Percentiles rank a stretch among this genome's conserved stretches.
phyloP scores from a whole-genome alignment of 768 basidiomycete species.

The Fistulinella prunicolor region DNA sequence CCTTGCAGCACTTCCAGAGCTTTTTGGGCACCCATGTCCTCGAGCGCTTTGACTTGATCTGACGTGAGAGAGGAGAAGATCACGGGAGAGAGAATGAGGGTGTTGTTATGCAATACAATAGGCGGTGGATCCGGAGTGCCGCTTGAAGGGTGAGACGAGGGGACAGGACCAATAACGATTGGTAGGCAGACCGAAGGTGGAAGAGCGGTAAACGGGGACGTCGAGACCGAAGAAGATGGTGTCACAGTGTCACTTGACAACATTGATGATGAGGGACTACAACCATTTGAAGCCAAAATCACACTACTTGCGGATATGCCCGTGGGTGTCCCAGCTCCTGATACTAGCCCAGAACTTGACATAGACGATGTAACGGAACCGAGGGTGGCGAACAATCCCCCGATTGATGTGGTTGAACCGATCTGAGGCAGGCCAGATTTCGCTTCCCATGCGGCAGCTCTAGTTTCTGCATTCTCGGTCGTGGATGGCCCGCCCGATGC shows the following conservation, averaged over 20 bases:
- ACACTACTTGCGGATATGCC: slow-evolving; percentile 19
- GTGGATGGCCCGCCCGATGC: slow-evolving; percentile 1
- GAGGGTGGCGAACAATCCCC: neutral
- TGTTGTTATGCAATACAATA: slow-evolving; percentile 83
- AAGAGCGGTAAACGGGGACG: slow-evolving; percentile 30
- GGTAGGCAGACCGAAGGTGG: slow-evolving; percentile 59
- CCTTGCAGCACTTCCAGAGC: slow-evolving; percentile 79
- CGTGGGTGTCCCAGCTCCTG: slow-evolving; percentile 4
- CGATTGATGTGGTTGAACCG: neutral
- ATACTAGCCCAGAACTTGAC: slow-evolving; percentile 4
- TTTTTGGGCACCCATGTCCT: slow-evolving; percentile 77
- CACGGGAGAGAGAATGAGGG: slow-evolving; percentile 77
- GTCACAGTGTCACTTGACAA: slow-evolving; percentile 14
- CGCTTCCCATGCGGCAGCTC: neutral
- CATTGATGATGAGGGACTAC: slow-evolving; percentile 13
- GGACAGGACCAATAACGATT: slow-evolving; percentile 73
- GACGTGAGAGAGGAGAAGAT: slow-evolving; percentile 78
- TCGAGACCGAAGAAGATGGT: slow-evolving; percentile 5
- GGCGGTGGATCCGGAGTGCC: slow-evolving; percentile 46
- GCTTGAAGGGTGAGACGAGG: slow-evolving; percentile 52
- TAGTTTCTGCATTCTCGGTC: neutral
- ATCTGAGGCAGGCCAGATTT: slow-evolving; percentile 9
- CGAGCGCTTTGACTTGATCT: slow-evolving; percentile 71
- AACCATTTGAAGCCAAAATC: neutral
- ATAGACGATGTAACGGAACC: neutral